Conservation (phyloP, 2,329 filamentous ascomycete species). For the Pestalotiopsis sp. region DNA sequence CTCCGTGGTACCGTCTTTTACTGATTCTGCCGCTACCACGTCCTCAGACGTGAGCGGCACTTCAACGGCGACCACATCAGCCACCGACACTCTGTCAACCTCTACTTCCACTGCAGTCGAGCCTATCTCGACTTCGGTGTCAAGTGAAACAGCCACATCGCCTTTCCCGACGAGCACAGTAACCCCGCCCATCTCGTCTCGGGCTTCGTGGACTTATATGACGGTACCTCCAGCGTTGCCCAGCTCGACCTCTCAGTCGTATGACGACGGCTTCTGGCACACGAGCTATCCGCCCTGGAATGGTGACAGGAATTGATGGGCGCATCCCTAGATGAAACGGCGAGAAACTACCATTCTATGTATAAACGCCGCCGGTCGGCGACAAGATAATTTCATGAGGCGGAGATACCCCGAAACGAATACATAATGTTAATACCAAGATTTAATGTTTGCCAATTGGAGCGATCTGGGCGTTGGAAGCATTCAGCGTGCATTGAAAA, state of each 20-base stretch:
- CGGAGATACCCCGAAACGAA: not conserved
- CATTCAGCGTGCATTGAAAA: too few relatives aligned
- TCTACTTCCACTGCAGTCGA: conserved; percentile 1
- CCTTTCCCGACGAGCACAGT: not conserved
- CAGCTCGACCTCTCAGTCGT: conserved; percentile 11
- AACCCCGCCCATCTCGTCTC: not conserved
- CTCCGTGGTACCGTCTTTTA: not conserved
- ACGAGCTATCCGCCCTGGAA: conserved; percentile 16
- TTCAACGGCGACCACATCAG: not conserved
- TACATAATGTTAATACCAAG: conserved; percentile 13
- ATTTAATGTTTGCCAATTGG: not conserved
- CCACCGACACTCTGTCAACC: not conserved
- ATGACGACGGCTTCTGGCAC: conserved; percentile 17
- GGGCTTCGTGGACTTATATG: not conserved
- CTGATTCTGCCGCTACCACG: not conserved
- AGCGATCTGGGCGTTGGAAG: too few relatives aligned
- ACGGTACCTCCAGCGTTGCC: not conserved
- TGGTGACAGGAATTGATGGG: not conserved
- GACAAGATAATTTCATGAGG: not conserved
- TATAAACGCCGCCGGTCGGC: conserved; percentile 4
- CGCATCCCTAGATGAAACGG: not conserved
- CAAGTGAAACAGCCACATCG: not conserved
- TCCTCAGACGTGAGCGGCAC: not conserved
- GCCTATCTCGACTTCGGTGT: not conserved
- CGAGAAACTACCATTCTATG: not conserved